Conservation (phyloP, 176 grass and related monocot genomes). For the Typha latifolia region DNA sequence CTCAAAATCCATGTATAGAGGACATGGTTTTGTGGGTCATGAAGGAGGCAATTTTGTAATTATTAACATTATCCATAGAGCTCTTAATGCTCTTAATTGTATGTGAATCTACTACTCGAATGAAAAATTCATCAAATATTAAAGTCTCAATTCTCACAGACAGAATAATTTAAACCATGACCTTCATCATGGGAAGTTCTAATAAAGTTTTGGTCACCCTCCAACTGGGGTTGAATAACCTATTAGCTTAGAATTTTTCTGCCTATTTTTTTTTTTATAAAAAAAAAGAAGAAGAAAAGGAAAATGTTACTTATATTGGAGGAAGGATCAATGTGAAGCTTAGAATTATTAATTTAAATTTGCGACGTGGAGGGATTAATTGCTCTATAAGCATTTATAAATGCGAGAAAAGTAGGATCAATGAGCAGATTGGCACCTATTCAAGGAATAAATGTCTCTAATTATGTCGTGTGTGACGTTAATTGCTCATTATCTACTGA, state of each 20-base stretch:
- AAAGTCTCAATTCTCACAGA: too few relatives aligned
- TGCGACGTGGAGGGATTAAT: neutral
- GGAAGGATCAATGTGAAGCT: too few relatives aligned
- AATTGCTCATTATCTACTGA: neutral
- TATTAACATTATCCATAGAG: neutral
- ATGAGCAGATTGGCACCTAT: neutral
- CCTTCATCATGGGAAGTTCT: too few relatives aligned
- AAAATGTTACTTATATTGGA: too few relatives aligned
- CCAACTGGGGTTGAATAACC: too few relatives aligned
- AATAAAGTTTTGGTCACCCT: too few relatives aligned
- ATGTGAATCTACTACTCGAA: too few relatives aligned
- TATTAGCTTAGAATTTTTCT: too few relatives aligned
- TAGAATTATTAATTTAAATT: neutral
- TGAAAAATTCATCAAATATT: too few relatives aligned
- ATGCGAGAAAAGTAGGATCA: neutral
- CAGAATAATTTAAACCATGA: too few relatives aligned
- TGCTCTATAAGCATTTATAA: neutral
- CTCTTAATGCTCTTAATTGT: neutral
- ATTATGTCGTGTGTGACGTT: neutral
- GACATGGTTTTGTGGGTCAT: neutral
- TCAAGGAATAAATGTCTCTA: neutral
- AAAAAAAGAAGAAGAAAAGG: too few relatives aligned
- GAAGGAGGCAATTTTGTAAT: neutral
- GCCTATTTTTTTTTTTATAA: too few relatives aligned
- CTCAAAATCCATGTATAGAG: neutral